Conservation (phyloP, 1,284 basidiomycete genomes). For the Omphalotus olearius region DNA sequence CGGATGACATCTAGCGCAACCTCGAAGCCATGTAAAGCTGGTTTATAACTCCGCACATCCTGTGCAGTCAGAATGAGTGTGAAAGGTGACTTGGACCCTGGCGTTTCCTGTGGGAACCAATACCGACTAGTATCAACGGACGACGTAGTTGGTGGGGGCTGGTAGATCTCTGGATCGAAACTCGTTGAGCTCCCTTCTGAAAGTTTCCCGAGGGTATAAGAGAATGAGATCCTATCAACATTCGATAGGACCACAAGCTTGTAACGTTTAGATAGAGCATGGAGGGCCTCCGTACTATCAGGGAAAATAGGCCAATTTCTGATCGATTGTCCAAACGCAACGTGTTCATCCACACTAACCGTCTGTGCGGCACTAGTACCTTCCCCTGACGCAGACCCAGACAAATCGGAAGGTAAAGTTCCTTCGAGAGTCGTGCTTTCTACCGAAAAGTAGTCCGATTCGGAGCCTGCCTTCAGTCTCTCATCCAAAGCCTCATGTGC, state of each 20-base stretch:
- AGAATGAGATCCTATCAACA: constrained; percentile 63
- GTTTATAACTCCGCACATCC: constrained; percentile 68
- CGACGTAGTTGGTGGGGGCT: constrained; percentile 26
- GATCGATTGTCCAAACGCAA: constrained; percentile 54
- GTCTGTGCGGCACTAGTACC: constrained; percentile 11
- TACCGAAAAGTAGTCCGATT: constrained; percentile 16
- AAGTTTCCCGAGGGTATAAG: constrained; percentile 55
- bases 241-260: constrained; percentile 72
- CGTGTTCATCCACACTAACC: constrained; percentile 24
- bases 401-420: constrained; percentile 14
- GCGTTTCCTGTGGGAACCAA: constrained; percentile 36
- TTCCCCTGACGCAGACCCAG: constrained; percentile 15
- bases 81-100: constrained; percentile 50
- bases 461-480: constrained; percentile 28
- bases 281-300: constrained; percentile 59
- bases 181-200: constrained; percentile 29
- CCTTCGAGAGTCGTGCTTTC: constrained; percentile 19
- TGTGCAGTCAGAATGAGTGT: constrained; percentile 63
- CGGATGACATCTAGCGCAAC: constrained; percentile 45
- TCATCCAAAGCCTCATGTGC: constrained; percentile 44
- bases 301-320: constrained; percentile 61
- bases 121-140: constrained; percentile 20
- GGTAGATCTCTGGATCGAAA: constrained; percentile 13
- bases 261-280: constrained; percentile 53
- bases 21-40: constrained; percentile 52